Percentiles rank a stretch among this genome's conserved stretches.
phyloP scores from a whole-genome alignment of 345 rosid genomes.

The Murraya paniculata region DNA sequence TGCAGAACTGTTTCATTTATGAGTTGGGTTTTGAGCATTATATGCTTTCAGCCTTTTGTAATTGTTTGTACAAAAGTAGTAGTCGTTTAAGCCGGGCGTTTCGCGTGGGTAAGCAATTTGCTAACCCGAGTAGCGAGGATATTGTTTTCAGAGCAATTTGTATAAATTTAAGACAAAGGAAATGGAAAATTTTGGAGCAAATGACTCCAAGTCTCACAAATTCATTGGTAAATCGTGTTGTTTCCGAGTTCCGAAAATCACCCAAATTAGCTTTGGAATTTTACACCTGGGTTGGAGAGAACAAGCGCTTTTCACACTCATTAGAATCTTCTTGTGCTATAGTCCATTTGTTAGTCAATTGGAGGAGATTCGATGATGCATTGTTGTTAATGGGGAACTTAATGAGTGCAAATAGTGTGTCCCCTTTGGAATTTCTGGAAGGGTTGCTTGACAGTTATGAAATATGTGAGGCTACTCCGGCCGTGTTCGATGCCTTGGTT shows the following conservation, averaged over 20 bases:
- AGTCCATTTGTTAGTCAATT: slow-evolving; percentile 47
- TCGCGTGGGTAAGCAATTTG: slow-evolving; percentile 40
- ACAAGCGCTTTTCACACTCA: slow-evolving; percentile 22
- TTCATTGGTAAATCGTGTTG: slow-evolving; percentile 41
- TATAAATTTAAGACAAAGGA: slow-evolving; percentile 54
- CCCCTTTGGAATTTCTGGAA: slow-evolving; percentile 46
- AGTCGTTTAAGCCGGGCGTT: slow-evolving; percentile 34
- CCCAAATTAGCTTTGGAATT: slow-evolving; percentile 60
- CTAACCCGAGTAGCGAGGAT: slow-evolving; percentile 40
- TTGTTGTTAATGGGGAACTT: slow-evolving; percentile 41
- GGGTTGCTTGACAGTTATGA: slow-evolving; percentile 42
- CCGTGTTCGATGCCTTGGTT: slow-evolving; percentile 65
- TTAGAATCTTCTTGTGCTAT: slow-evolving; percentile 44
- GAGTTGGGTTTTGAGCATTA: slow-evolving; percentile 20
- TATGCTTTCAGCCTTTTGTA: slow-evolving; percentile 27
- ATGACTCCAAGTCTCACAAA: slow-evolving; percentile 40
- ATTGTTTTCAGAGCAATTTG: slow-evolving; percentile 52
- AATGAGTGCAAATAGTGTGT: slow-evolving; percentile 33
- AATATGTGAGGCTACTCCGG: slow-evolving; percentile 34
- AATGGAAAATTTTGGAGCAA: slow-evolving; percentile 56
- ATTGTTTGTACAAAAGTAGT: slow-evolving; percentile 25
- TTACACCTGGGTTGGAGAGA: slow-evolving; percentile 46
- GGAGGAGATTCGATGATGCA: slow-evolving; percentile 49
- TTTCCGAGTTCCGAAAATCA: slow-evolving; percentile 48
- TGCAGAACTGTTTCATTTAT: slow-evolving; percentile 12